Conservation (phyloP, 164 flowering plant genomes). For the Cinnamomum chago region DNA sequence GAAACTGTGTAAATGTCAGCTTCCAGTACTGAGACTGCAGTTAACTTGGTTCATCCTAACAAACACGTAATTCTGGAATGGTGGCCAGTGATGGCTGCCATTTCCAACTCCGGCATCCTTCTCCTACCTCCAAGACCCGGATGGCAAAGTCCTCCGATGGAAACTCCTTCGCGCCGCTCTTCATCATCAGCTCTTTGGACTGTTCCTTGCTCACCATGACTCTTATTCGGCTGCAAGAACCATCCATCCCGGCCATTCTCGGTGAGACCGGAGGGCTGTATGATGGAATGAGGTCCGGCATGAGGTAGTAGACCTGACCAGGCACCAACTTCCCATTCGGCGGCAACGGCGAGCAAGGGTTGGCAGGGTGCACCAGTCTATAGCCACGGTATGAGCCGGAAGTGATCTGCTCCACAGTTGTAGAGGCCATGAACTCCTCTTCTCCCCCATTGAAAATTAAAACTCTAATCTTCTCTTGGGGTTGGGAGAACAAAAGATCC, state of each 20-base stretch:
- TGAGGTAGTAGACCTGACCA: conserved; percentile 25
- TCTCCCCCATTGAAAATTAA: conserved; percentile 24
- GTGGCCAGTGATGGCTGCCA: conserved; percentile 48
- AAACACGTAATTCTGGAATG: conserved; percentile 34
- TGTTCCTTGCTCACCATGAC: conserved; percentile 42
- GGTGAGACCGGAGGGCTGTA: conserved; percentile 12
- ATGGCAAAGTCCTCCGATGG: conserved; percentile 4
- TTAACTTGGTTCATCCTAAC: neutral
- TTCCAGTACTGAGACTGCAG: no score
- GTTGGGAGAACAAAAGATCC: conserved; percentile 5
- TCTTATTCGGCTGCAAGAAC: conserved; percentile 23
- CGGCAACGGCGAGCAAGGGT: conserved; percentile 24
- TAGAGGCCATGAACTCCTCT: conserved; percentile 29
- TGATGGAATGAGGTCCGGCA: conserved; percentile 18
- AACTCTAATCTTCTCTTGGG: conserved; percentile 19
- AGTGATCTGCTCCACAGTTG: conserved; percentile 21
- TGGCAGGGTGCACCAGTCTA: conserved; percentile 25
- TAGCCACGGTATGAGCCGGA: conserved; percentile 26
- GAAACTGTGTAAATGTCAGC: no score
- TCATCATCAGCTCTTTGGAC: conserved; percentile 29
- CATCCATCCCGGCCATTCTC: conserved; percentile 4
- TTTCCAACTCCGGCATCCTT: conserved; percentile 16
- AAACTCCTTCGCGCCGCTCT: conserved; percentile 15
- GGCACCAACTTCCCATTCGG: conserved; percentile 16
- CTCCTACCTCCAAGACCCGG: conserved; percentile 2